Evolutionary conservation across 2,329 filamentous ascomycete species (phyloP), one percentile per base, ranked within the genome.

Genomic region (Colletotrichum falcatum): DNA sequence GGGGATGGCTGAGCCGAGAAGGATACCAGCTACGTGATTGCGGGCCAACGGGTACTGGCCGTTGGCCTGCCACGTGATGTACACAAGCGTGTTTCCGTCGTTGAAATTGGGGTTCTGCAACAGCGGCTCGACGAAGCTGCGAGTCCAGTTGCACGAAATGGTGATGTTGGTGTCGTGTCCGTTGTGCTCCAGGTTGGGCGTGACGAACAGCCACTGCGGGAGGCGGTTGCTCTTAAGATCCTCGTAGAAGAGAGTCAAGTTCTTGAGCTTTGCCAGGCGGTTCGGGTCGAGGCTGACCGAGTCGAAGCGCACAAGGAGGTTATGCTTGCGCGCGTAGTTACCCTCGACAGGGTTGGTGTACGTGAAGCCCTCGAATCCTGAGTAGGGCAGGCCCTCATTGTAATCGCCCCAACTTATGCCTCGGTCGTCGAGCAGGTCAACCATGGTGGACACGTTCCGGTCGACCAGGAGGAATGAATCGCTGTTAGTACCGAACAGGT

Each of bases 61-160:
- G 78, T 90, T 92, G 81, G 95, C 94, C 73, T 96, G 93, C 77
- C 94, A 96, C 20, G 90, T 95, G 69, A 96, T 80, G 11, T 95
- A 83, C 61, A 90, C 82, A 3, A 89, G 81, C 0, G 88, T 90
- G 59, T 81, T 80, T 30, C 60, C 60, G 51, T 79, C 77, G 83
- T 85, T 85, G 78, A 89, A 88, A 61, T 84, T 80, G n/a, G 79
- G 76, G 75, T 88, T 83, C 33, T 79, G 76, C 16, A 89, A 79
- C 3, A 90, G 82, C 3, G 87, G 87, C 67, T 84, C 81, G 35
- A 90, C 79, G 77, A 89, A 89, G 63, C 78, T 78, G 60, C 83
- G 81, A 28, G 83, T 82, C 87, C 87, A 89, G 5, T 79, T 77
- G 3, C 85, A 83, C 3, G 87, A 85, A 51, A 68, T 37, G 26